Evolutionary conservation across 2,329 filamentous ascomycete genomes (phyloP).

Genomic region (Alternaria alternata): DNA sequence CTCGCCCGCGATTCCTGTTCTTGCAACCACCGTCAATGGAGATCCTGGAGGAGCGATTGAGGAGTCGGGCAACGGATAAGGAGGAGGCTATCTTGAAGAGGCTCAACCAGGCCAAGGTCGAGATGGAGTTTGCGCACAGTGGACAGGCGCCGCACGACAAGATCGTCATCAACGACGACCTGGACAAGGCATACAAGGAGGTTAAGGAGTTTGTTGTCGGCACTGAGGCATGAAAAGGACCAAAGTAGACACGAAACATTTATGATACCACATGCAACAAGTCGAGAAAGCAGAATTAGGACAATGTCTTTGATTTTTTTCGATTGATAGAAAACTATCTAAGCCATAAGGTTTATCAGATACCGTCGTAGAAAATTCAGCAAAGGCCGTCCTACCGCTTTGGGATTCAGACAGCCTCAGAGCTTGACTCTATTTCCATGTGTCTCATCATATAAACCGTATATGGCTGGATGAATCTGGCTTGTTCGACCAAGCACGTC

Average conservation of each 20-base stretch:
- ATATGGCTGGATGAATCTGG: conserved; percentile 60
- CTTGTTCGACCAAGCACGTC: conserved; percentile 72
- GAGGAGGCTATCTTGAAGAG: conserved; percentile 59
- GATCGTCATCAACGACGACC: conserved; percentile 61
- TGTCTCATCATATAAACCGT: conserved; percentile 81
- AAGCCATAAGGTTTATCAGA: conserved; percentile 54
- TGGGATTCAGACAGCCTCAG: conserved; percentile 70
- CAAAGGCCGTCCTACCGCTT: conserved; percentile 55
- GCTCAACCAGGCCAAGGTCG: conserved; percentile 57
- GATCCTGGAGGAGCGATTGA: conserved; percentile 70
- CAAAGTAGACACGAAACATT: neutral
- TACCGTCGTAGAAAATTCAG: conserved; percentile 57
- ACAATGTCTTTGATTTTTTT: neutral
- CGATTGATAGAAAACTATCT: conserved; percentile 29
- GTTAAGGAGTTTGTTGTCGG: conserved; percentile 62
- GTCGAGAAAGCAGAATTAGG: neutral
- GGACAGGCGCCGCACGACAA: conserved; percentile 59
- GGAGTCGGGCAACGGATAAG: conserved; percentile 54
- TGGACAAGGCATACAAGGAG: conserved; percentile 59
- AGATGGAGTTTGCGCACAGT: conserved; percentile 53
- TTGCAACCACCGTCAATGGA: conserved; percentile 80
- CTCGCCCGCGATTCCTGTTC: conserved; percentile 80
- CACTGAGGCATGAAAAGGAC: conserved; percentile 29
- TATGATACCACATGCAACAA: conserved; percentile 19
- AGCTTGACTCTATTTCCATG: conserved; percentile 98